These are phyloP conservation scores for Castanea mollissima DNA, from an alignment of 306 rosid genomes.

Conservation along the genomic window DNA sequence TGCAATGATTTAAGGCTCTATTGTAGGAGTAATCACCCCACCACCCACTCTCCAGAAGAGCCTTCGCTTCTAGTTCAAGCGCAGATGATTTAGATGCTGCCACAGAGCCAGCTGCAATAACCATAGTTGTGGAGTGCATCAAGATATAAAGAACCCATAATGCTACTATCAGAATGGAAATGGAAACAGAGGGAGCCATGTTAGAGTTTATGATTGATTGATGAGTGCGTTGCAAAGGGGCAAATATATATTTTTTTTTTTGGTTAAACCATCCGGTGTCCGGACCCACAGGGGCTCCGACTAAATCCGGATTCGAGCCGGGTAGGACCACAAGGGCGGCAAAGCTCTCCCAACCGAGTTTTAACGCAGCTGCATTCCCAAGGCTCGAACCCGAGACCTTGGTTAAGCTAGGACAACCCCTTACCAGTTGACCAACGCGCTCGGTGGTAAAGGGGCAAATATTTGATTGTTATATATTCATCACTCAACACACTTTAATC, in stretches of 20 bases:
- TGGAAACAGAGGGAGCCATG: not conserved
- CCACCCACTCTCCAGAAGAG: not conserved
- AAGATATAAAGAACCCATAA: not conserved
- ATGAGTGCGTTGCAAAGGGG: not conserved
- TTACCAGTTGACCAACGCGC: too few relatives aligned
- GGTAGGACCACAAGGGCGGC: too few relatives aligned
- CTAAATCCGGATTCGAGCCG: too few relatives aligned
- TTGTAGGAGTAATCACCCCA: not conserved
- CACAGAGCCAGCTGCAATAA: not conserved
- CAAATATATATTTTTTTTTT: too few relatives aligned
- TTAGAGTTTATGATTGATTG: not conserved
- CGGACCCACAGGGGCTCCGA: too few relatives aligned
- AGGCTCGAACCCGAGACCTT: too few relatives aligned
- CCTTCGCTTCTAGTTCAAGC: not conserved
- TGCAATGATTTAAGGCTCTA: not conserved
- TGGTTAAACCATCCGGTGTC: too few relatives aligned
- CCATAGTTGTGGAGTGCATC: not conserved
- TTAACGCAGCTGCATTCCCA: too few relatives aligned
- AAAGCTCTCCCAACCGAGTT: too few relatives aligned
- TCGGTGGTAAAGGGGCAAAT: not conserved
- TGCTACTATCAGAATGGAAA: not conserved
- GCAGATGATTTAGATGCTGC: not conserved
- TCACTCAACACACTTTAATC: too few relatives aligned
- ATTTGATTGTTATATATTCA: too few relatives aligned
- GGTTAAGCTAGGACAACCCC: too few relatives aligned